Evolutionary conservation across 371 early-diverging fungal species (phyloP).

Genomic region (Circinella umbellata): DNA sequence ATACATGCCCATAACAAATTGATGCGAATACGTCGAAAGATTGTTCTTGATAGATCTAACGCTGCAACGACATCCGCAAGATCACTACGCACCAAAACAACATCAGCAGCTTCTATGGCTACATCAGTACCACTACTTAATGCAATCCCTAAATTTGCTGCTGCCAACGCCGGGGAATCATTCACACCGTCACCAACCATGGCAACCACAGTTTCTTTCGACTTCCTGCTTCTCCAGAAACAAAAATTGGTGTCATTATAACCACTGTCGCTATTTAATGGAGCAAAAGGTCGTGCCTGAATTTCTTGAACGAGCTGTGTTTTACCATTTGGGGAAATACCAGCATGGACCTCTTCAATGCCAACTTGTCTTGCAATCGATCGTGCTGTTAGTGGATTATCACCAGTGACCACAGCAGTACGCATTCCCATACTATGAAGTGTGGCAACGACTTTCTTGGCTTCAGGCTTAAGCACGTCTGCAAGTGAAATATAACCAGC

Average conservation of each 20-base stretch:
- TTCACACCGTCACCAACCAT: constrained; percentile 99
- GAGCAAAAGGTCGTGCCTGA: constrained; percentile 43
- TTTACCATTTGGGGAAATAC: constrained; percentile 92
- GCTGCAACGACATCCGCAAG: constrained; percentile 86
- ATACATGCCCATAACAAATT: constrained; percentile 91
- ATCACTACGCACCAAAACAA: constrained; percentile 85
- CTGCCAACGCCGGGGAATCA: constrained; percentile 95
- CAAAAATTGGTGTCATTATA: too few species aligned
- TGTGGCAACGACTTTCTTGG: constrained; percentile 69
- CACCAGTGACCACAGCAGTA: constrained; percentile 94
- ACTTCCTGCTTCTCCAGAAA: neutral
- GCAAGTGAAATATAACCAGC: constrained; percentile 85
- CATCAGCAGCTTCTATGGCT: constrained; percentile 93
- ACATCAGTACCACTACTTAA: constrained; percentile 93
- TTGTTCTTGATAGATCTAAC: constrained; percentile 81
- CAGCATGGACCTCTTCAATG: constrained; percentile 86
- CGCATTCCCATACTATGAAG: constrained; percentile 78
- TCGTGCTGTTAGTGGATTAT: constrained; percentile 80
- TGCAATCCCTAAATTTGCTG: constrained; percentile 95
- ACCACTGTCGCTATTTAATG: neutral
- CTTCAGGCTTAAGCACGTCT: constrained; percentile 85
- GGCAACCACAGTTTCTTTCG: constrained; percentile 63
- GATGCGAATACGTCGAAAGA: constrained; percentile 81
- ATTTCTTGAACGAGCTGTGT: constrained; percentile 71
- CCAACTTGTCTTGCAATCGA: constrained; percentile 75